Base-by-base conservation (phyloP, 2,329 filamentous ascomycete species). In the Eutypa lata region DNA sequence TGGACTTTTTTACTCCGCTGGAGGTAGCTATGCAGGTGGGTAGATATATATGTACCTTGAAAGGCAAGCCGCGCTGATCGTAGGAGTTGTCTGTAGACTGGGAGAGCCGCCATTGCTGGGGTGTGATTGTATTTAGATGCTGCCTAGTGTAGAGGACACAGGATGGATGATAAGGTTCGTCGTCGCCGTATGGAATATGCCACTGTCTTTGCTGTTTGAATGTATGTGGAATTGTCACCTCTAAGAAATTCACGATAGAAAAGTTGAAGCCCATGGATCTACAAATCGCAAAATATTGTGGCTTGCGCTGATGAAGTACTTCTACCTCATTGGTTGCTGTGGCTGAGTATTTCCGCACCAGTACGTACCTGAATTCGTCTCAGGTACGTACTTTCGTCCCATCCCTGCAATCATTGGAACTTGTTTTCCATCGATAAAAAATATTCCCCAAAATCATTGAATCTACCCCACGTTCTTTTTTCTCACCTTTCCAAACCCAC, bases 31-130 rank as follows among this genome's bases (percentile, higher is more conserved):
- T 40, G 42, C 35, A 7, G 47, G 50, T 38, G 22, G 35, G 38
- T 21, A 10, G 53, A 45, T 43, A 60, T 58, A 38, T 40, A 47
- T 40, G n/a, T 76, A 93, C 91, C 90, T 75, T 87, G 77, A 68
- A 99, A 99, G 55, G 92, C 91, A 59, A 95, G 78, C 58, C 86
- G 80, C 33, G 90, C 85, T 21, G 92, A 89, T 57, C 93, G 91
- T 62, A 96, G 78, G 42, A 97, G 76, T 61, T 88, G 80, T 65
- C 91, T 80, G 74, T 97, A 97, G 37, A 90, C 91, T 66, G 60
- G 56, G 4, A 65, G 24, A 24, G 65, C 53, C 14, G 90, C 89
- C 77, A 91, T 84, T 48, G 54, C 56, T 16, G 47, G n/a, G n/a
- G n/a, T n/a, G n/a, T n/a, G n/a, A n/a, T 59, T 13, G 10, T 24